Conservation (phyloP, 768 basidiomycete species). For the Amanita brunnescens region DNA sequence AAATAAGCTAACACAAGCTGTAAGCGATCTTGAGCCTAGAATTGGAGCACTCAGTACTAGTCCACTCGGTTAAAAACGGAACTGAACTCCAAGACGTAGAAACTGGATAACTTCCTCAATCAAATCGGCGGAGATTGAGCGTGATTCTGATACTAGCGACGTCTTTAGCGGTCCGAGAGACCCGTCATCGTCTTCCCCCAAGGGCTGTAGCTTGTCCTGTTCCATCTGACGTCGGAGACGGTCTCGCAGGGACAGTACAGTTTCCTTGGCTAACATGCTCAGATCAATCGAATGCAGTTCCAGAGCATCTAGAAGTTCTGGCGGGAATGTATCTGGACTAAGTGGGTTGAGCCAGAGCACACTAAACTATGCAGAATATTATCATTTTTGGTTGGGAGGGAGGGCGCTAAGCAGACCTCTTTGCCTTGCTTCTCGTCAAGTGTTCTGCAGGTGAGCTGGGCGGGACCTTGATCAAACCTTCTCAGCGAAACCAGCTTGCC, state of each 20-base stretch:
- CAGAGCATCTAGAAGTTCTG: conserved; percentile 53
- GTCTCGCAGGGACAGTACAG: conserved; percentile 29
- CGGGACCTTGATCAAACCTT: conserved; percentile 30
- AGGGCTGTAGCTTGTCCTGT: conserved; percentile 56
- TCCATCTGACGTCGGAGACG: conserved; percentile 71
- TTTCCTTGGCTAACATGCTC: conserved; percentile 16
- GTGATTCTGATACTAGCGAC: conserved; percentile 16
- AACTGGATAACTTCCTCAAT: conserved; percentile 63
- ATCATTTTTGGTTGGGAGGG: background rate
- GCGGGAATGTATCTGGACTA: conserved; percentile 56
- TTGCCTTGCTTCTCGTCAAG: conserved; percentile 70
- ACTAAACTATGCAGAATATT: conserved; percentile 54
- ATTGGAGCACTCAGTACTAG: conserved; percentile 6
- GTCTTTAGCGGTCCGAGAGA: conserved; percentile 14
- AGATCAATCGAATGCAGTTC: conserved; percentile 25
- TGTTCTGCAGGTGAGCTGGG: conserved; percentile 64
- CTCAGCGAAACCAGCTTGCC: conserved; percentile 4
- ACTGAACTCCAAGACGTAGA: conserved; percentile 49
- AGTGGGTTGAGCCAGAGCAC: conserved; percentile 70
- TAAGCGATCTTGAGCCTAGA: conserved; percentile 64
- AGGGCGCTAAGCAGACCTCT: conserved; percentile 29
- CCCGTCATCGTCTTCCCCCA: conserved; percentile 27
- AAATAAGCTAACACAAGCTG: conserved; percentile 63
- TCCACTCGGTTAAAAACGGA: conserved; percentile 4
- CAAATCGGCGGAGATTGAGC: conserved; percentile 42